Base-by-base conservation (phyloP, 345 rosid genomes). In the Moringa oleifera region DNA sequence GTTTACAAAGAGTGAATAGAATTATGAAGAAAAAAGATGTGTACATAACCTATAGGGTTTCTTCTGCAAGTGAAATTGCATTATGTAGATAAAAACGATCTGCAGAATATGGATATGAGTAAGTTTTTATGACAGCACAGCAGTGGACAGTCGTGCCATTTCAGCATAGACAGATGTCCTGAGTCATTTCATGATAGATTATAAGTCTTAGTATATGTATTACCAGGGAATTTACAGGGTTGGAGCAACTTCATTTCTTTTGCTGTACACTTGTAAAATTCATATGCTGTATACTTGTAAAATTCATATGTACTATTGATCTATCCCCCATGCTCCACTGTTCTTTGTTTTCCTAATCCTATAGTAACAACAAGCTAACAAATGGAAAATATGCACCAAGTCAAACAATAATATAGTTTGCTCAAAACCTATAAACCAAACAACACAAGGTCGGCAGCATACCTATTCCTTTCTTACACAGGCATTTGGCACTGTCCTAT, bases 1-100 rank as follows among this genome's bases (percentile, higher is more conserved):
- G 24, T 73, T 73, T 66, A 45, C 52, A 18, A 65, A 57, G 67
- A 57, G 71, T 59, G 47, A 70, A n/a, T 41, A 67, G 51, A 46
- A 10, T 10, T 21, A 18, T 22, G 23, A 49, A 10, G 20, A 25
- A 22, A 58, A 31, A 52, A 12, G 20, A 0, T 54, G 15, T 28
- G n/a, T 53, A 22, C n/a, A 54, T 41, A 63, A 13, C 8, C 12
- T 25, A 5, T 33, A 20, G 15, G 18, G 45, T 24, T 1, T 17
- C 20, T 19, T 37, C 51, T 15, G 31, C 37, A 5, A 16, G 51
- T 62, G 25, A 10, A 41, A 28, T 28, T 4, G 17, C 13, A 11
- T 9, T 41, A 41, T 4, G 17, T 41, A 41, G 47, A 41, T 41
- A 41, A 41, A 25, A 23, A 47, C 37, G 9, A 23, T 59, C 8